A percentile compares a stretch with the other conserved stretches of the same genome.
phyloP scores from a whole-genome alignment of 176 grass and related monocot genomes.

The Luzula sylvatica region DNA sequence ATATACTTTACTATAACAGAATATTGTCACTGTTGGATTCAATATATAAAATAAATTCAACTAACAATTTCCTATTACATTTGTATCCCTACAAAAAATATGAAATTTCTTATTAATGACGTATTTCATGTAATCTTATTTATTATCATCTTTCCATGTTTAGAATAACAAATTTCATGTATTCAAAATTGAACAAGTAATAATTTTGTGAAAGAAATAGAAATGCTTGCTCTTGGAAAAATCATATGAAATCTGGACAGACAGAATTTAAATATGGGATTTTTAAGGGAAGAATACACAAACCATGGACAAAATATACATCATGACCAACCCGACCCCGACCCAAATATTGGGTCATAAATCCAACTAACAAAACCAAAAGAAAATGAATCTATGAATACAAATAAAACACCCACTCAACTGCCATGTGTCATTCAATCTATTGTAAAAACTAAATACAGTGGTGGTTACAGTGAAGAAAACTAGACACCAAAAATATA shows the following conservation, averaged over 20 bases:
- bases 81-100: no score
- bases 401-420: not conserved
- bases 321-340: not conserved
- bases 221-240: not conserved
- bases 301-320: constrained; percentile 14
- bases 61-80: no score
- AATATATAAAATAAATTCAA: no score
- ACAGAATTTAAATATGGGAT: not conserved
- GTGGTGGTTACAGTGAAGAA: constrained; percentile 6
- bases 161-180: no score
- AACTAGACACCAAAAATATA: constrained; percentile 11
- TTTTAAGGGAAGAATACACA: constrained; percentile 3
- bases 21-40: no score
- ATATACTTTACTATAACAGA: no score
- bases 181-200: no score
- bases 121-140: no score
- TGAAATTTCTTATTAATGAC: no score
- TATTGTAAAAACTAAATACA: no score
- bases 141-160: no score
- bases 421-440: not conserved
- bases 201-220: no score
- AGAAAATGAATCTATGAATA: not conserved
- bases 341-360: constrained; percentile 10
- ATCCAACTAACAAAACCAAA: constrained; percentile 5
- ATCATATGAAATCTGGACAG: not conserved